These are phyloP conservation scores for Suhomyces chickasaworum DNA, from an alignment of 1,139 yeast genomes.

Conservation along the genomic window DNA sequence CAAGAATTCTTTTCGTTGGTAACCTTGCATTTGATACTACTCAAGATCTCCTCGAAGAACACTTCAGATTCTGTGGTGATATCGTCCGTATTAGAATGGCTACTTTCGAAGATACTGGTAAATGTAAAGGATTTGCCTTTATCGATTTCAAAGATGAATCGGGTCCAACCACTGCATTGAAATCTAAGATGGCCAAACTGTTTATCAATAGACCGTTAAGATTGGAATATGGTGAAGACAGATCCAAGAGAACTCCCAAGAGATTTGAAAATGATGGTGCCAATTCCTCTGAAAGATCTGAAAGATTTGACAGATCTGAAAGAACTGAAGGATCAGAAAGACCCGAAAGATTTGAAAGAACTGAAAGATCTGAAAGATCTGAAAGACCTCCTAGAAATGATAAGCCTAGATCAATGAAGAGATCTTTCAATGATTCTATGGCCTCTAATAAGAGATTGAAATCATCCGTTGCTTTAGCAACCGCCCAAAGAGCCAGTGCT, in stretches of 20 bases:
- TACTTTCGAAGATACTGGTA: constrained; percentile 92
- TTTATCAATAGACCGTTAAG: constrained; percentile 76
- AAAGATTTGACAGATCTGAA: constrained; percentile 4
- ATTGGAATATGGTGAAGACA: constrained; percentile 93
- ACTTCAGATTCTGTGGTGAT: constrained; percentile 78
- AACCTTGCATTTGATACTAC: constrained; percentile 93
- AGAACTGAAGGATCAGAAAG: too few species aligned
- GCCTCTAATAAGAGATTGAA: constrained; percentile 51
- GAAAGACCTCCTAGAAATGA: constrained; percentile 5
- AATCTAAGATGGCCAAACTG: constrained; percentile 66
- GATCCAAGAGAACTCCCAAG: constrained; percentile 73
- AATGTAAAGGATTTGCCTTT: constrained; percentile 96
- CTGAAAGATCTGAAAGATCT: constrained; percentile 5
- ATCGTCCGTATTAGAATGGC: constrained; percentile 88
- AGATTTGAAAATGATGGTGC: constrained; percentile 4
- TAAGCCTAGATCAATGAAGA: constrained; percentile 19
- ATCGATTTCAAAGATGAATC: constrained; percentile 79
- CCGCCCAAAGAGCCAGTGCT: constrained; percentile 86
- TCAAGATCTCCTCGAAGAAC: constrained; percentile 71
- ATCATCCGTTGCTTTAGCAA: constrained; percentile 86
- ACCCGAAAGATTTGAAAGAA: constrained; percentile 22
- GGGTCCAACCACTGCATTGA: constrained; percentile 82
- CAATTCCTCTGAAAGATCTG: constrained; percentile 16
- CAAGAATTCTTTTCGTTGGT: constrained; percentile 88
- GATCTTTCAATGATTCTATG: constrained; percentile 21